A percentile compares a stretch with the other conserved stretches of the same genome.
Evolutionary conservation across 2,329 filamentous ascomycete genomes (phyloP).

Genomic region (Elsinoe australis): DNA sequence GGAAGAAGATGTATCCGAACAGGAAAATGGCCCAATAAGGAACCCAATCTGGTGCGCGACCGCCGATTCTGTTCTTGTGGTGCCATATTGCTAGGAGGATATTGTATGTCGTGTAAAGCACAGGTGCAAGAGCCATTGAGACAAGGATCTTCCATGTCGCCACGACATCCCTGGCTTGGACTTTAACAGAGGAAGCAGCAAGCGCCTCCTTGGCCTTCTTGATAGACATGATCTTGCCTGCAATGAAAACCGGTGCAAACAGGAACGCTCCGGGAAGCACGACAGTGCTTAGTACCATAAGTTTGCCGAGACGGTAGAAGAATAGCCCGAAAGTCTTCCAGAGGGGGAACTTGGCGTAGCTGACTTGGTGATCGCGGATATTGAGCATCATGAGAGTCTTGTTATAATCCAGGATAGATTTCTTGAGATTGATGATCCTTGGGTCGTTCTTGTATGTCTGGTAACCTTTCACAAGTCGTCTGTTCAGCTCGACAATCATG

Average conservation of each 20-base stretch:
- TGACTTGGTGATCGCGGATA: conserved; percentile 87
- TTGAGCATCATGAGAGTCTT: conserved; percentile 75
- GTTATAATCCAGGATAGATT: conserved; percentile 78
- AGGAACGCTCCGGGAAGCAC: conserved; percentile 80
- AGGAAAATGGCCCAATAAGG: conserved; percentile 71
- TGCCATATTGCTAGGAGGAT: conserved; percentile 67
- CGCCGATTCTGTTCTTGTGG: conserved; percentile 72
- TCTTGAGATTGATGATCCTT: conserved; percentile 67
- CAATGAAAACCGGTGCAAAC: conserved; percentile 81
- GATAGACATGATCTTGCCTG: conserved; percentile 71
- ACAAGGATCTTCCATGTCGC: conserved; percentile 91
- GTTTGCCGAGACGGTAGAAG: conserved; percentile 71
- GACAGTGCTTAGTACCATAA: conserved; percentile 66
- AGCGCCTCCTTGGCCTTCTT: conserved; percentile 77
- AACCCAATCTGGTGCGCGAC: conserved; percentile 70
- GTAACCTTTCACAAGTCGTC: conserved; percentile 83
- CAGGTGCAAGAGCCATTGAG: conserved; percentile 72
- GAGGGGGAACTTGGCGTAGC: conserved; percentile 78
- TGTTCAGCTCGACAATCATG: conserved; percentile 88
- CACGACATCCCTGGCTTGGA: conserved; percentile 82
- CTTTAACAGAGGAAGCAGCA: conserved; percentile 79
- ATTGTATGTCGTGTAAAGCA: conserved; percentile 76
- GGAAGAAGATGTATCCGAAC: conserved; percentile 71
- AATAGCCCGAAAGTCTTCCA: conserved; percentile 67
- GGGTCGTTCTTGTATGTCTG: conserved; percentile 86